Percentiles rank a stretch among this genome's conserved stretches.
These are phyloP conservation scores for Aspergillus pseudonomiae DNA, from an alignment of 2,329 filamentous ascomycete genomes.

Conservation along the genomic window DNA sequence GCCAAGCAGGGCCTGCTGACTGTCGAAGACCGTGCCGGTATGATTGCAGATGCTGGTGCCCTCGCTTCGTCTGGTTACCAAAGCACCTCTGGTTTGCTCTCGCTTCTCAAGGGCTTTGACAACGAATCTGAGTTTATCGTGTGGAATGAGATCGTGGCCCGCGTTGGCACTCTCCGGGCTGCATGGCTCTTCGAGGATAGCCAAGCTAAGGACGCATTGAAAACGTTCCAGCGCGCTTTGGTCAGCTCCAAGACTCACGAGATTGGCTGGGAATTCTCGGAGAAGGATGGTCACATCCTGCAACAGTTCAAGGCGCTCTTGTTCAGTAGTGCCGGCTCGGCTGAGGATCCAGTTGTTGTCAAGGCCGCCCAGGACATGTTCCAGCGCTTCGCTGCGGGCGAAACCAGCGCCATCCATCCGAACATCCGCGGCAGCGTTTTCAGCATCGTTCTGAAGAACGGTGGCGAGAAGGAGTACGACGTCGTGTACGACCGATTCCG, in stretches of 20 bases:
- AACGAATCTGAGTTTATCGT: conserved; percentile 86
- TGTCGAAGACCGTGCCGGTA: conserved; percentile 89
- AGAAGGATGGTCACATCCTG: conserved; percentile 82
- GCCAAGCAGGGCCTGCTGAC: conserved; percentile 78
- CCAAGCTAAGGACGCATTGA: conserved; percentile 70
- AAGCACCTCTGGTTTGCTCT: conserved; percentile 86
- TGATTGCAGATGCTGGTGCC: conserved; percentile 91
- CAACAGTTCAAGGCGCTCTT: conserved; percentile 94
- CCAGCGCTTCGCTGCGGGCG: conserved; percentile 76
- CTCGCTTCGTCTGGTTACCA: conserved; percentile 89
- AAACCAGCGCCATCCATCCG: conserved; percentile 81
- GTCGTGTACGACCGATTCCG: conserved; percentile 74
- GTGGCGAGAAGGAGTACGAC: conserved; percentile 85
- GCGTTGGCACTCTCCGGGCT: conserved; percentile 75
- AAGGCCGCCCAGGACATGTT: conserved; percentile 89
- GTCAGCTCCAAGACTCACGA: conserved; percentile 79
- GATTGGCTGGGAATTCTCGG: conserved; percentile 84
- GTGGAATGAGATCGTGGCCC: conserved; percentile 87
- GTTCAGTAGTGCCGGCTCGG: conserved; percentile 80
- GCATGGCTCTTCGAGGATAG: conserved; percentile 89
- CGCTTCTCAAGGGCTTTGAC: conserved; percentile 80
- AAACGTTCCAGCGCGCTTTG: conserved; percentile 79
- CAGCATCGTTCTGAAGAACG: conserved; percentile 79
- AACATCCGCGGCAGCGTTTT: conserved; percentile 90
- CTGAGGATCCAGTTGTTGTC: conserved; percentile 77